These are phyloP conservation scores for Verticillium klebahnii DNA, from an alignment of 2,329 filamentous ascomycete species.

Conservation along the genomic window DNA sequence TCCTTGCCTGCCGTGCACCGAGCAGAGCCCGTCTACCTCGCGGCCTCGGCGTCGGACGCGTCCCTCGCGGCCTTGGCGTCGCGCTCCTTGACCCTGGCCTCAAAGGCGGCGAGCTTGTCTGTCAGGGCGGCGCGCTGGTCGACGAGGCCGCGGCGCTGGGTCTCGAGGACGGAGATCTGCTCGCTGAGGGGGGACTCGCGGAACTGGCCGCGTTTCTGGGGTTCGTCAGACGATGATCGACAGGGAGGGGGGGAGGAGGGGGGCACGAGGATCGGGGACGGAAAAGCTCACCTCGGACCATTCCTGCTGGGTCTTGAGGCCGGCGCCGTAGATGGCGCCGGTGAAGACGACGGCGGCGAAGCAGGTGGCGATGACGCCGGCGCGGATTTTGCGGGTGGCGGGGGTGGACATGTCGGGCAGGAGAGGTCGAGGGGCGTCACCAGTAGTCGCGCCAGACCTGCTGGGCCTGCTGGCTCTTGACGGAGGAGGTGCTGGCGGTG, in stretches of 20 bases:
- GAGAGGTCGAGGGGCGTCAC: constrained; percentile 9
- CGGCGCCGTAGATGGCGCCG: constrained; percentile 43
- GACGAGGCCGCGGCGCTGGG: constrained; percentile 33
- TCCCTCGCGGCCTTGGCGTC: constrained; percentile 14
- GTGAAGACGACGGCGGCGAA: constrained; percentile 42
- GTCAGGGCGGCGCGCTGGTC: constrained; percentile 34
- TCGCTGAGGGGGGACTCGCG: constrained; percentile 34
- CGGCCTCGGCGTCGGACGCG: not conserved
- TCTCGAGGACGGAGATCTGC: constrained; percentile 39
- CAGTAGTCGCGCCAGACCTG: constrained; percentile 22
- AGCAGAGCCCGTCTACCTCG: not conserved
- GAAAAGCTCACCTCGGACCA: constrained; percentile 31
- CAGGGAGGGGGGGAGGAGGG: not conserved
- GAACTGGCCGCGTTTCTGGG: constrained; percentile 29
- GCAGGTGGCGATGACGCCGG: constrained; percentile 31
- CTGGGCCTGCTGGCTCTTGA: constrained; percentile 13
- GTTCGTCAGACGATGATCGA: not conserved
- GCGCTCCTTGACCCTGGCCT: constrained; percentile 32
- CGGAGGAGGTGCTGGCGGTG: constrained; percentile 12
- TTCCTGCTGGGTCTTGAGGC: constrained; percentile 43
- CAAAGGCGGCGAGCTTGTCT: constrained; percentile 35
- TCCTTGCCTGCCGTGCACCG: too few relatives aligned
- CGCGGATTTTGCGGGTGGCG: constrained; percentile 14
- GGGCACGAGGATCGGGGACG: constrained; percentile 1
- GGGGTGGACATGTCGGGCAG: constrained; percentile 7